Evolutionary conservation across 148 eudicot species (phyloP), one percentile per base, ranked within the genome.

Genomic region (Rhododendron ovatum): DNA sequence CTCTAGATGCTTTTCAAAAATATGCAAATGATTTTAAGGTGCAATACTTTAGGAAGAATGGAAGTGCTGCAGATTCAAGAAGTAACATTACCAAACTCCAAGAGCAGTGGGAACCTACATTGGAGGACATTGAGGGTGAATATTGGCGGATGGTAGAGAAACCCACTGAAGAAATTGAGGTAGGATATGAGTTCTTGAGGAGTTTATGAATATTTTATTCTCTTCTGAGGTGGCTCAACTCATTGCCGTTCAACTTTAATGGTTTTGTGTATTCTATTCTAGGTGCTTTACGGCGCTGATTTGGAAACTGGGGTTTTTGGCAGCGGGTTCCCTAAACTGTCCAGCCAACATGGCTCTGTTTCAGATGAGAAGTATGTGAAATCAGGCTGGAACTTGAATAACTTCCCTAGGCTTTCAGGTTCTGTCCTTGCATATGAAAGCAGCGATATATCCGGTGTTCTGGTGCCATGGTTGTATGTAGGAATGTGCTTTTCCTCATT

Each of bases 401-500:
- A 98, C 91, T 91, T 98, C 88, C 98, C 99, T 63, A 93, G 98
- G 91, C 93, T 98, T 87, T 92, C 95, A 6, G 99, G 99, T 81
- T 95, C 99, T 57, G 94, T 95, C 84, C 98, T 98, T 61, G 90
- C 96, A 78, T 98, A 92, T 89, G 98, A 98, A 89, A 94, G 92
- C 89, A 89, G 92, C 80, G 96, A 94, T 87, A 98, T 98, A 93
- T 98, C 98, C 30, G 99, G 99, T 78, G 99, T 98, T 84, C 92
- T 95, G 86, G 96, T 98, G 48, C 99, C 99, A 37, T 98, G 98
- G 99, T 90, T 98, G 90, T 98, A 98, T 84, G 85, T 98, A n/a
- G 99, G 99, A 87, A 98, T 98, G 99, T 98, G 99, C 89, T 98
- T 98, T 89, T 98, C 99, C 80, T 95, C 99, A 33, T 95, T 98